Percentiles rank a stretch among this genome's conserved stretches.
phyloP scores from a whole-genome alignment of 2,329 filamentous ascomycete genomes.

The Hymenoscyphus fructigenus region DNA sequence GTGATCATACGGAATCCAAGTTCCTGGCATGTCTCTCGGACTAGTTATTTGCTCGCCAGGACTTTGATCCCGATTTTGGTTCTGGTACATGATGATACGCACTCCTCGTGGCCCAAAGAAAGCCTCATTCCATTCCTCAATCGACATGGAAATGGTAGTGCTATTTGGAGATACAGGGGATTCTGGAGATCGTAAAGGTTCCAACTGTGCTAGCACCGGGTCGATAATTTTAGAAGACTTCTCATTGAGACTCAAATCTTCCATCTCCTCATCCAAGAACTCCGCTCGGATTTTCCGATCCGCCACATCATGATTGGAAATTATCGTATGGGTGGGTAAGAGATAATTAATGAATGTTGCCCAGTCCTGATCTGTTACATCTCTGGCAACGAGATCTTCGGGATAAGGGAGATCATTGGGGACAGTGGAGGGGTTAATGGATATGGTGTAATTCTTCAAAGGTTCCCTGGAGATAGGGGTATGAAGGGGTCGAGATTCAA shows the following conservation, averaged over 20 bases:
- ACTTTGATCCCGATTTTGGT: neutral
- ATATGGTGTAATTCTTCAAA: conserved; percentile 19
- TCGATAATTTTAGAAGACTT: conserved; percentile 28
- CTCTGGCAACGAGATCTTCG: conserved; percentile 35
- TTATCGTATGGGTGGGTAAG: conserved; percentile 48
- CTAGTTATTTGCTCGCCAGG: neutral
- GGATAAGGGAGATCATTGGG: conserved; percentile 29
- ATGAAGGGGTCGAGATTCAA: conserved; percentile 33
- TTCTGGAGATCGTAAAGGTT: conserved; percentile 31
- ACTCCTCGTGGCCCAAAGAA: conserved; percentile 55
- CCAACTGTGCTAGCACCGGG: conserved; percentile 45
- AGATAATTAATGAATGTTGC: conserved; percentile 58
- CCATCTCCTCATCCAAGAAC: conserved; percentile 34
- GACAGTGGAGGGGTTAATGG: conserved; percentile 16
- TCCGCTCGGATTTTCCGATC: conserved; percentile 51
- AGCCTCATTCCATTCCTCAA: conserved; percentile 55
- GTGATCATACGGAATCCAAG: conserved; percentile 42
- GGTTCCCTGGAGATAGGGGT: conserved; percentile 34
- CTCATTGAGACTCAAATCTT: conserved; percentile 26
- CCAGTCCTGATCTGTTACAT: conserved; percentile 56
- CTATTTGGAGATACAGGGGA: conserved; percentile 14
- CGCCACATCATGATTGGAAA: conserved; percentile 47
- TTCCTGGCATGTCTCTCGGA: conserved; percentile 35
- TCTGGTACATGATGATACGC: conserved; percentile 33
- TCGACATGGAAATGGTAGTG: conserved; percentile 42